These are phyloP conservation scores for Monosporozyma servazzii DNA, from an alignment of 805 yeast species.

Conservation along the genomic window DNA sequence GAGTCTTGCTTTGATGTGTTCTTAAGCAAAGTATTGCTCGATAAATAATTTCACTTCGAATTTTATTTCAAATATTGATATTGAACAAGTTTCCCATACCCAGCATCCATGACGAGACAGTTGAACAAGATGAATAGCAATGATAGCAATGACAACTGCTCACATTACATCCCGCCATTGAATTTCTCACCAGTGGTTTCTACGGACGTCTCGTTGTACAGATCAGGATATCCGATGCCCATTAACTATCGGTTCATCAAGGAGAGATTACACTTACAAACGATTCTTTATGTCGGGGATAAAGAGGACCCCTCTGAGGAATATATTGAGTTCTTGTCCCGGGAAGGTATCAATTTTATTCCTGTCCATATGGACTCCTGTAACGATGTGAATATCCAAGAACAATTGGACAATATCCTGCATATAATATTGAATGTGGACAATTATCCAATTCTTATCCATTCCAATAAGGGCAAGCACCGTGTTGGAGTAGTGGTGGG, in stretches of 20 bases:
- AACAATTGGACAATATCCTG: slow-evolving; percentile 48
- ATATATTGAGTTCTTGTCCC: slow-evolving; percentile 59
- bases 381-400: slow-evolving; percentile 62
- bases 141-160: background rate
- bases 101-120: too few relatives aligned
- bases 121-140: too few relatives aligned
- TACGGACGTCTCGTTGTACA: slow-evolving; percentile 66
- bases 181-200: slow-evolving; percentile 69
- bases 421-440: slow-evolving; percentile 48
- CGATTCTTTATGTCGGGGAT: slow-evolving; percentile 80
- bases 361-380: slow-evolving; percentile 60
- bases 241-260: slow-evolving; percentile 72
- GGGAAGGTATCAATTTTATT: slow-evolving; percentile 44
- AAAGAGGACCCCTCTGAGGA: slow-evolving; percentile 45
- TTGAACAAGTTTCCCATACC: too few relatives aligned
- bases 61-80: too few relatives aligned
- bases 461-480: slow-evolving; percentile 96
- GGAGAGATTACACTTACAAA: slow-evolving; percentile 53
- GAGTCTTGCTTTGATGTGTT: too few relatives aligned
- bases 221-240: slow-evolving; percentile 92
- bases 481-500: slow-evolving; percentile 93
- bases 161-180: slow-evolving; percentile 71
- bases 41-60: too few relatives aligned
- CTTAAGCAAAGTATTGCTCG: too few relatives aligned
- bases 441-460: slow-evolving; percentile 81